Evolutionary conservation across 805 yeast species (phyloP).

Genomic region (Hanseniaspora singularis): DNA sequence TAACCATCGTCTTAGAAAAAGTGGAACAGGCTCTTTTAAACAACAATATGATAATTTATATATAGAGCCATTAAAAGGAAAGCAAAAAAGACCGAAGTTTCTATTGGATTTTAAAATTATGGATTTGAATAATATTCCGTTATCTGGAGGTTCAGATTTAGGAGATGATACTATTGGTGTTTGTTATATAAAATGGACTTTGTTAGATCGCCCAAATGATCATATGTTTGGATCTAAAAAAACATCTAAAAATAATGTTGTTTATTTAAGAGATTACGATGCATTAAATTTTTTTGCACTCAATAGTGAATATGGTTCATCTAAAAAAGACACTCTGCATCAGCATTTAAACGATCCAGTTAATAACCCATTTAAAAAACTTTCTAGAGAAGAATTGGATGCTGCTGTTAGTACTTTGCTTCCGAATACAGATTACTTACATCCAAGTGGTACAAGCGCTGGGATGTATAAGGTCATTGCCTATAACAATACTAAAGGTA

Average conservation of each 20-base stretch:
- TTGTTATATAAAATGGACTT: constrained; percentile 52
- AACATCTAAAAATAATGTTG: constrained; percentile 20
- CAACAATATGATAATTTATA: no score
- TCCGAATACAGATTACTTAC: constrained; percentile 11
- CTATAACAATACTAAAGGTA: constrained; percentile 25
- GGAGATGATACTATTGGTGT: constrained; percentile 46
- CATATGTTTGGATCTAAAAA: constrained; percentile 33
- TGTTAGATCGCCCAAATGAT: constrained; percentile 34
- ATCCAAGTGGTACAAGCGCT: constrained; percentile 13
- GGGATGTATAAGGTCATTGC: constrained; percentile 14
- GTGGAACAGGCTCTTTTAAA: no score
- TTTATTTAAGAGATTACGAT: constrained; percentile 15
- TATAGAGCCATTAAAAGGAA: constrained; percentile 16
- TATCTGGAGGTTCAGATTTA: neutral
- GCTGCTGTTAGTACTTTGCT: neutral
- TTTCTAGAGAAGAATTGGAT: constrained; percentile 6
- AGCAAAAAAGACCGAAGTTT: constrained; percentile 46
- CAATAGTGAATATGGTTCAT: neutral
- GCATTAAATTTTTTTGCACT: constrained; percentile 4
- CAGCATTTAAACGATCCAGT: neutral
- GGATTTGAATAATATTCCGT: constrained; percentile 72
- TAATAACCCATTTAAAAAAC: neutral
- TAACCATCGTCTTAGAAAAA: no score
- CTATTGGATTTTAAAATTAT: constrained; percentile 44
- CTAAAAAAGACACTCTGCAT: neutral